A percentile compares a stretch with the other conserved stretches of the same genome.
These are phyloP conservation scores for Ambispora gerdemannii DNA, from an alignment of 192 early-diverging fungal species.

Conservation along the genomic window DNA sequence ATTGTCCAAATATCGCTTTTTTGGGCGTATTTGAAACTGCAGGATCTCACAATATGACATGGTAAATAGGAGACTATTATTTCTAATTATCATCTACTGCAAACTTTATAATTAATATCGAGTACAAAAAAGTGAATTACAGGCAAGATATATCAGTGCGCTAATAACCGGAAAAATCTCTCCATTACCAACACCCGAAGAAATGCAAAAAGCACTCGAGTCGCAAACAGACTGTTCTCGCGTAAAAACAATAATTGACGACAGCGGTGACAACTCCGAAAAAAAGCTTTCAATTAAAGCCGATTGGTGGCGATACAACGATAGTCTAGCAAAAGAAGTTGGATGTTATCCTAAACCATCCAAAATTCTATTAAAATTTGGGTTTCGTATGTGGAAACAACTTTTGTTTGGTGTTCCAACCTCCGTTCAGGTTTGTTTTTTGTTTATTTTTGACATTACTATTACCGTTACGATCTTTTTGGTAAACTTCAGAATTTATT, in stretches of 20 bases:
- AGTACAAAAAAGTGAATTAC: slow-evolving; percentile 54
- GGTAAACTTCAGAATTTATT: not conserved
- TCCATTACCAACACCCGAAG: slow-evolving; percentile 38
- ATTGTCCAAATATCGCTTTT: slow-evolving; percentile 55
- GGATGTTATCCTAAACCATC: slow-evolving; percentile 47
- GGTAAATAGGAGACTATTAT: too few relatives aligned
- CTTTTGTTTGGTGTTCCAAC: slow-evolving; percentile 34
- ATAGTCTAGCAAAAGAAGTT: slow-evolving; percentile 42
- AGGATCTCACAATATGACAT: slow-evolving; percentile 54
- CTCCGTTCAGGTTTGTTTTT: slow-evolving; percentile 25
- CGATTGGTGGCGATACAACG: slow-evolving; percentile 45
- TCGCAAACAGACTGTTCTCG: slow-evolving; percentile 28
- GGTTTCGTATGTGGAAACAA: slow-evolving; percentile 14
- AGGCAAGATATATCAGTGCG: slow-evolving; percentile 48
- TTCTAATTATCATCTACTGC: too few relatives aligned
- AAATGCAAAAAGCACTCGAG: slow-evolving; percentile 48
- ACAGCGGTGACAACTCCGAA: too few relatives aligned
- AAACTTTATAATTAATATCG: too few relatives aligned
- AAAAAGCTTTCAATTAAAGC: slow-evolving; percentile 56
- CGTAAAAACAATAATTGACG: slow-evolving; percentile 37
- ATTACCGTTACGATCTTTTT: not conserved
- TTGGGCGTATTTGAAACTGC: slow-evolving; percentile 52
- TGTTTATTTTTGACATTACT: not conserved
- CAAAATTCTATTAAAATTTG: slow-evolving; percentile 34
- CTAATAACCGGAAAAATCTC: slow-evolving; percentile 38